Evolutionary conservation across 306 rosid species (phyloP), one percentile per base, ranked within the genome.

Genomic region (Cucurbita maxima): DNA sequence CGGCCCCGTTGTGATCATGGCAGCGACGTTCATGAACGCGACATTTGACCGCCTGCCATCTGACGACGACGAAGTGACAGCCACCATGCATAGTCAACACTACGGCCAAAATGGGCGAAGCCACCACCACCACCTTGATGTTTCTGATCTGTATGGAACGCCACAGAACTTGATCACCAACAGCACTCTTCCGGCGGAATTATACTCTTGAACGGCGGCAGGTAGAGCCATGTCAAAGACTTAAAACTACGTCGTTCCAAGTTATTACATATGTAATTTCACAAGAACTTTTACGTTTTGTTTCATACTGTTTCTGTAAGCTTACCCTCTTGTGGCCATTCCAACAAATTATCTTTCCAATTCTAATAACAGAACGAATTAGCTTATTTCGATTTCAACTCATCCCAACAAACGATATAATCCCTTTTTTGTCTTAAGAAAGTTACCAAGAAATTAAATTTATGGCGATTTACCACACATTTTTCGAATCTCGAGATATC

Each of bases 1-100:
- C 0, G 97, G 99, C 0, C 96, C 97, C 0, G 99, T 94, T 18
- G 96, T 94, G 16, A 86, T 94, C 44, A 94, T 94, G 92, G 92
- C 97, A 0, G 99, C 97, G 37, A 91, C 97, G 1, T 94, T 94
- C 64, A 91, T 96, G 74, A 94, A 94, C 87, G 99, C 99, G 0
- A 96, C 99, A 0, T 94, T 91, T 12, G 99, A 94, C 78, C 83
- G 99, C 48, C 92, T 94, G 7, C 97, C 99, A 0, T 76, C 91
- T 75, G 99, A 94, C 43, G 96, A 91, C 1, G 99, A 90, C 4
- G 97, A 75, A 87, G 16, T 76, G 81, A 58, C 73, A 4, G 80
- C 81, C 10, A 53, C 84, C 7, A 80, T 92, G 53, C 77, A 74
- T 36, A 58, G 25, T 45, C 77, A 75, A 19, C 78, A 75, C 25